Evolutionary conservation across 2,329 filamentous ascomycete genomes (phyloP).

Genomic region (Cercospora canescens): DNA sequence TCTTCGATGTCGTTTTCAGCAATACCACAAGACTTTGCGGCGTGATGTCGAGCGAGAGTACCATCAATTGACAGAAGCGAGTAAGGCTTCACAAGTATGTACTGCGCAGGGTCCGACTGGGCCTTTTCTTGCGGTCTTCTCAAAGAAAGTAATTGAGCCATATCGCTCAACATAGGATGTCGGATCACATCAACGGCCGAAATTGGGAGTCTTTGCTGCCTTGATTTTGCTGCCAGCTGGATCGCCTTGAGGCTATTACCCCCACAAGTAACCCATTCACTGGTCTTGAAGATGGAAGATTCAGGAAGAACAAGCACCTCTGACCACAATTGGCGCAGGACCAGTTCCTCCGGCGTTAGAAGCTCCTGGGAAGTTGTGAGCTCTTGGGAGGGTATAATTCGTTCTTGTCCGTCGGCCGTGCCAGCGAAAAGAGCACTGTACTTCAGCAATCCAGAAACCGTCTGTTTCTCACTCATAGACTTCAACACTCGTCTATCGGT

Average conservation of each 20-base stretch:
- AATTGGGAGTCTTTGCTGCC: neutral
- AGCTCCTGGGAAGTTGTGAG: neutral
- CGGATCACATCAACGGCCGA: neutral
- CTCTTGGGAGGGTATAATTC: neutral
- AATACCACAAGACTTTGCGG: neutral
- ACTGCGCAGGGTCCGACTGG: neutral
- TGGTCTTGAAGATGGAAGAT: neutral
- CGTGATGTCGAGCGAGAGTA: neutral
- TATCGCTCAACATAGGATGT: neutral
- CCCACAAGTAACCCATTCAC: neutral
- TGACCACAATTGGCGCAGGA: neutral
- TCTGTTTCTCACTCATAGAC: neutral
- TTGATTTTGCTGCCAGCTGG: neutral
- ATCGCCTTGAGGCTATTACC: neutral
- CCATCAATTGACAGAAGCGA: neutral
- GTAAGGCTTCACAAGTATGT: neutral
- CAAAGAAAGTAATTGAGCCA: neutral
- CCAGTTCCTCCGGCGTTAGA: neutral
- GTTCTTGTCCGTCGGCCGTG: neutral
- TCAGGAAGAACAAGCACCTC: neutral
- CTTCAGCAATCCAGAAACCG: neutral
- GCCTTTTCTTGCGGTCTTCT: neutral
- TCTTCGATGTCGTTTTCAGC: conserved; percentile 42
- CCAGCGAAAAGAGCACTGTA: neutral
- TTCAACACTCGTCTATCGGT: neutral